phyloP scores from a whole-genome alignment of 2,329 filamentous ascomycete species.

The Penicillium sp. region DNA sequence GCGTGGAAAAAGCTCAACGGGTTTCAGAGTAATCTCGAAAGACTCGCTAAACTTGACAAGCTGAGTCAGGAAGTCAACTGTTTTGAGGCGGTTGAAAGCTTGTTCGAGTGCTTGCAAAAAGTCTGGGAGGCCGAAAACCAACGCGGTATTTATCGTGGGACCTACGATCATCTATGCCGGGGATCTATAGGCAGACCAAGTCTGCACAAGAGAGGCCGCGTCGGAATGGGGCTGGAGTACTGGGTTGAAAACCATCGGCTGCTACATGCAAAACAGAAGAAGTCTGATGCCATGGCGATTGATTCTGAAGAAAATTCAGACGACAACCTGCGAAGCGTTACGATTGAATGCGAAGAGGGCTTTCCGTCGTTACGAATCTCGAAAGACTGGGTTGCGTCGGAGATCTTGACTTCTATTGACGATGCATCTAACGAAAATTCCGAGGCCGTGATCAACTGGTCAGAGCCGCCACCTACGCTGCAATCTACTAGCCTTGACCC shows the following conservation, averaged over 20 bases:
- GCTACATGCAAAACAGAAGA: conserved; percentile 27
- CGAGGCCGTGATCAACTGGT: conserved; percentile 31
- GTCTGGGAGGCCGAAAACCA: conserved; percentile 42
- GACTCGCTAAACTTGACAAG: conserved; percentile 42
- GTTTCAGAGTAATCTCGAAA: conserved; percentile 42
- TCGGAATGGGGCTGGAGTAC: conserved; percentile 41
- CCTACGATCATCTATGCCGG: conserved; percentile 38
- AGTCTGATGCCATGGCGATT: conserved; percentile 30
- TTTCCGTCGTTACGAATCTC: conserved; percentile 42
- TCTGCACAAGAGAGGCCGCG: conserved; percentile 35
- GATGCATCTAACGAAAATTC: background rate
- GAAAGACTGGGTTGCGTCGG: conserved; percentile 39
- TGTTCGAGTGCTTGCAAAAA: conserved; percentile 39
- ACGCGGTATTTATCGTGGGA: conserved; percentile 24
- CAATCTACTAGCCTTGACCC: conserved; percentile 33
- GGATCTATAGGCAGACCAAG: conserved; percentile 39
- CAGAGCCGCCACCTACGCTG: conserved; percentile 36
- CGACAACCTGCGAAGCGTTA: conserved; percentile 31
- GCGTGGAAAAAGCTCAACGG: conserved; percentile 35
- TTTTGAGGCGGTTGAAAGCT: conserved; percentile 43
- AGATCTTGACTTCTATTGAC: conserved; percentile 26
- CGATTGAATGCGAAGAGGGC: conserved; percentile 44
- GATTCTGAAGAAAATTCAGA: conserved; percentile 18
- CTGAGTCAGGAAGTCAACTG: conserved; percentile 44
- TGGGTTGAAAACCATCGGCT: conserved; percentile 38